These are phyloP conservation scores for Gastrolobium villosum DNA, from an alignment of 306 rosid genomes.

Conservation along the genomic window DNA sequence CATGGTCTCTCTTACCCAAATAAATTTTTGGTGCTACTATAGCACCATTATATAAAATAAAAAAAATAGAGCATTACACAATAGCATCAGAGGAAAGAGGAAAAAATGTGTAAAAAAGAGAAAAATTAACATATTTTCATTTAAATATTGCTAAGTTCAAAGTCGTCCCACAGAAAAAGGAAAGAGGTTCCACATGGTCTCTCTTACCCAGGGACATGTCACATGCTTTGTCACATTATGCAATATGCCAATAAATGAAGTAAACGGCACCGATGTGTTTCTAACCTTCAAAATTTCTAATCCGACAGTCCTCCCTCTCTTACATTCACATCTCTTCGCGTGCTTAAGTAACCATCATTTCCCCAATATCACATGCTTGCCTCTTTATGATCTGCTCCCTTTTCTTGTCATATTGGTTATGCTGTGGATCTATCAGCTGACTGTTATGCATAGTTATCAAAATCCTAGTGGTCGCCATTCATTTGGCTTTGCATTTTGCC, in stretches of 20 bases:
- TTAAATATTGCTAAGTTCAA: background rate
- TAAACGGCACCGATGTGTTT: slow-evolving; percentile 23
- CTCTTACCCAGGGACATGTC: slow-evolving; percentile 24
- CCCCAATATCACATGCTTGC: slow-evolving; percentile 24
- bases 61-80: too few species aligned
- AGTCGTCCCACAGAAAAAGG: background rate
- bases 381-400: background rate
- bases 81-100: too few species aligned
- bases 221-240: slow-evolving; percentile 22
- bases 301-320: background rate
- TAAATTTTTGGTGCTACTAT: too few species aligned
- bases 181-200: background rate
- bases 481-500: background rate
- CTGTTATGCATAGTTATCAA: background rate
- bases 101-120: too few species aligned
- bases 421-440: slow-evolving; percentile 22
- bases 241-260: background rate
- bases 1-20: background rate
- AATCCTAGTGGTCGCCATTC: background rate
- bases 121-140: too few species aligned
- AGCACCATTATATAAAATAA: too few species aligned
- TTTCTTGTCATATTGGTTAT: background rate
- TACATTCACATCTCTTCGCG: background rate
- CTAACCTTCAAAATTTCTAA: background rate
- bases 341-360: slow-evolving; percentile 20